A percentile compares a stretch with the other conserved stretches of the same genome.
phyloP scores from a whole-genome alignment of 2,329 filamentous ascomycete genomes.

The Aspergillus proliferans region DNA sequence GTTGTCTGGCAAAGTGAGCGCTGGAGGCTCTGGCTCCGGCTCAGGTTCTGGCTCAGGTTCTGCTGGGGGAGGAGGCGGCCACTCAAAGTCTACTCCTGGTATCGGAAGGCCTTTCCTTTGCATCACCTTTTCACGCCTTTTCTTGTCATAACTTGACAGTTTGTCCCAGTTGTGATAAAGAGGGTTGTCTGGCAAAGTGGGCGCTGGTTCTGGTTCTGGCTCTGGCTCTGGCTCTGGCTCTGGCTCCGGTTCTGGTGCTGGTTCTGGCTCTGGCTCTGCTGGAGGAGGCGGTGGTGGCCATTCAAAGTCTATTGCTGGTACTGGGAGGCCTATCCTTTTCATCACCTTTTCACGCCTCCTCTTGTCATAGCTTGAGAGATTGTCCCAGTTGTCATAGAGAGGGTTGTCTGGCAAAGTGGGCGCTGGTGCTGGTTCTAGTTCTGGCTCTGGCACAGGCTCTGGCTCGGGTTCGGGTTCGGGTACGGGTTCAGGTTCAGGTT shows the following conservation, averaged over 20 bases:
- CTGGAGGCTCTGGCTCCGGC: conserved; percentile 9
- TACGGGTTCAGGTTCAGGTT: conserved; percentile 13
- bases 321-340: conserved; percentile 21
- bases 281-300: conserved; percentile 18
- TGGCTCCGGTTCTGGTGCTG: conserved; percentile 1
- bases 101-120: conserved; percentile 23
- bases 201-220: conserved; percentile 15
- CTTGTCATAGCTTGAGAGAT: conserved; percentile 36
- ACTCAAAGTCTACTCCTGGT: conserved; percentile 23
- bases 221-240: conserved; percentile 10
- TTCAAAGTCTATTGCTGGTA: conserved; percentile 24
- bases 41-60: conserved; percentile 20
- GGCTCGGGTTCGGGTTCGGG: conserved; percentile 14
- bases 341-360: conserved; percentile 38
- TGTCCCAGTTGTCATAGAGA: conserved; percentile 29
- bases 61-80: conserved; percentile 13
- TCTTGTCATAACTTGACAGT: conserved; percentile 38
- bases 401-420: conserved; percentile 32
- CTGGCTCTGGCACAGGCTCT: conserved; percentile 23
- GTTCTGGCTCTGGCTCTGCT: conserved; percentile 17
- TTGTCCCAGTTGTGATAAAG: conserved; percentile 29
- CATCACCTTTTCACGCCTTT: conserved; percentile 35
- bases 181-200: conserved; percentile 31
- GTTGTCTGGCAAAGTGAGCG: conserved; percentile 29
- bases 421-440: conserved; percentile 12